Evolutionary conservation across 768 basidiomycete genomes (phyloP).

Genomic region (Hericium alpestre): DNA sequence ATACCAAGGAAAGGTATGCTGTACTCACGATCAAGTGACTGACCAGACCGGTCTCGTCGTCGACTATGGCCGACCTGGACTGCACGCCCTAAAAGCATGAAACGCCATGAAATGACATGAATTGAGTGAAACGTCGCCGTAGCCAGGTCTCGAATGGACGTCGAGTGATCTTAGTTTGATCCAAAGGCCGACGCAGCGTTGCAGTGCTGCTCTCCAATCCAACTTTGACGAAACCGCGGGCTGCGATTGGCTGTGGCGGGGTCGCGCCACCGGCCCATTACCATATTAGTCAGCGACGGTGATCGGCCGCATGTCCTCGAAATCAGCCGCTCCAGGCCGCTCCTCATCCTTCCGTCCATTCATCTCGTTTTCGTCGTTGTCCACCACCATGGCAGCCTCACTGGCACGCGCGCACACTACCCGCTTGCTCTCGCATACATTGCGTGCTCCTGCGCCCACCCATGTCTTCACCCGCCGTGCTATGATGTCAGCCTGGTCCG

Average conservation of each 20-base stretch:
- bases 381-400: conserved; percentile 8
- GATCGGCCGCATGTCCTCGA: background rate
- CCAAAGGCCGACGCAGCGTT: too few relatives aligned
- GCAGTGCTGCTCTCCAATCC: too few relatives aligned
- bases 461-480: conserved; percentile 39
- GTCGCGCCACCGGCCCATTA: background rate
- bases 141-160: too few relatives aligned
- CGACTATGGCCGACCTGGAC: background rate
- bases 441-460: conserved; percentile 12
- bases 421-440: conserved; percentile 1
- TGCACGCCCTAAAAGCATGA: too few relatives aligned
- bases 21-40: background rate
- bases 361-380: background rate
- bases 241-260: background rate
- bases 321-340: background rate
- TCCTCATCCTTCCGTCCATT: background rate
- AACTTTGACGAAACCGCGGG: too few relatives aligned
- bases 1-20: background rate
- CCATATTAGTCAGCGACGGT: background rate
- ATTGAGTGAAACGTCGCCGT: too few relatives aligned
- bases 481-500: conserved; percentile 57
- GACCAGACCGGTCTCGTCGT: background rate
- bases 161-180: too few relatives aligned
- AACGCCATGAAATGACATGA: too few relatives aligned
- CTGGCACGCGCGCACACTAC: conserved; percentile 6